Evolutionary conservation across 148 eudicot species (phyloP).

Genomic region (Polygonum aviculare): DNA sequence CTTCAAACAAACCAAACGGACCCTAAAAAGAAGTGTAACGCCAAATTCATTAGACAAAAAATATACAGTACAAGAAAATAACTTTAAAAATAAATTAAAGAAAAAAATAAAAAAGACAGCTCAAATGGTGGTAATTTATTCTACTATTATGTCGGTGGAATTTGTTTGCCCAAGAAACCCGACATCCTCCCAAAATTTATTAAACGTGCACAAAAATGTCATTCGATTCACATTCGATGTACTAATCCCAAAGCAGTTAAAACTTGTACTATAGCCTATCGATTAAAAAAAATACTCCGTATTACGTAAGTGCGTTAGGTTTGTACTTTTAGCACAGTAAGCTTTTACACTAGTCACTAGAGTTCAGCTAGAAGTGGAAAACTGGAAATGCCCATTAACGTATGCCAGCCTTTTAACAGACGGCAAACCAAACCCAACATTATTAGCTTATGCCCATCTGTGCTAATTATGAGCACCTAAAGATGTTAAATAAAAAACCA

Average conservation of each 20-base stretch:
- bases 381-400: background rate
- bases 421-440: background rate
- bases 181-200: background rate
- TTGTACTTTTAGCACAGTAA: background rate
- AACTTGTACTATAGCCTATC: background rate
- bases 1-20: no score
- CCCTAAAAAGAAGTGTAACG: no score
- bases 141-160: background rate
- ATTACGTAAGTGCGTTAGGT: background rate
- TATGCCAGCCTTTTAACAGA: no score
- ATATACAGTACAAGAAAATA: no score
- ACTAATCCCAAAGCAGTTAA: background rate
- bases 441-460: background rate
- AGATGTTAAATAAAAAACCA: background rate
- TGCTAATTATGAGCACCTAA: background rate
- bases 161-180: background rate
- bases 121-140: no score
- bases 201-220: conserved; percentile 1
- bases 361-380: background rate
- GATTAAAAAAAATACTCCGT: background rate
- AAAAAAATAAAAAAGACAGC: no score
- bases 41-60: no score
- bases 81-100: no score
- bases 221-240: background rate
- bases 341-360: background rate